A percentile compares a stretch with the other conserved stretches of the same genome.
Conservation (phyloP, 116 monocot species). For the Cymodocea nodosa region DNA sequence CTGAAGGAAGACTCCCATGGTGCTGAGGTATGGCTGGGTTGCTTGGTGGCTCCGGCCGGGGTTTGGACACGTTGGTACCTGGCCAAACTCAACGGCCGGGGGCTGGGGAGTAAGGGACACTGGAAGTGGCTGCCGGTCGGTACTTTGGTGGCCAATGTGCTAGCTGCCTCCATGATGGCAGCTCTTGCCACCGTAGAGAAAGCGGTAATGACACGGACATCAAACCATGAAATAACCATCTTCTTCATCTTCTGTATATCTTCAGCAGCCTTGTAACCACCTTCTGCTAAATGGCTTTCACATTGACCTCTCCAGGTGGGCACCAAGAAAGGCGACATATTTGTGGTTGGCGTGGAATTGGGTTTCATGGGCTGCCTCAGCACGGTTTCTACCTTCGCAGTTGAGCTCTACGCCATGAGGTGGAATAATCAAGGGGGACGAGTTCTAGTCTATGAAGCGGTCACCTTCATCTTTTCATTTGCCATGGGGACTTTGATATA, state of each 20-base stretch:
- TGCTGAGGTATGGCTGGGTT: slow-evolving; percentile 73
- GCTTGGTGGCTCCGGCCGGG: slow-evolving; percentile 57
- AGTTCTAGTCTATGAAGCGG: slow-evolving; percentile 37
- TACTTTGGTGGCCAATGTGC: slow-evolving; percentile 62
- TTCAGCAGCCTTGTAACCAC: too few relatives aligned
- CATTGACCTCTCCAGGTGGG: slow-evolving; percentile 33
- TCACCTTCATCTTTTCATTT: slow-evolving; percentile 63
- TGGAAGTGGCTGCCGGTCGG: slow-evolving; percentile 80
- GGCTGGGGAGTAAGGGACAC: slow-evolving; percentile 36
- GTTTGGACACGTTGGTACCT: slow-evolving; percentile 88
- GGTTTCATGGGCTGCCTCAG: slow-evolving; percentile 91
- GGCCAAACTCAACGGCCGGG: slow-evolving; percentile 73
- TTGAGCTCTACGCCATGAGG: slow-evolving; percentile 82
- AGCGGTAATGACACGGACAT: slow-evolving; percentile 22
- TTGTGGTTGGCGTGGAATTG: slow-evolving; percentile 56
- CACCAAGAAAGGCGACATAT: slow-evolving; percentile 30
- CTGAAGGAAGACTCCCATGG: slow-evolving; percentile 16
- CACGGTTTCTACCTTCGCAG: slow-evolving; percentile 87
- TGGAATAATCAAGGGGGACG: slow-evolving; percentile 45
- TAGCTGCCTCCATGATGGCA: slow-evolving; percentile 69
- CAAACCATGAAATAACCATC: neutral
- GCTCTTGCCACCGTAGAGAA: slow-evolving; percentile 46
- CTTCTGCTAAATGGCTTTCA: neutral
- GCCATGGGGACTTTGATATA: slow-evolving; percentile 60
- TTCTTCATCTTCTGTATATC: too few relatives aligned